phyloP scores from a whole-genome alignment of 2,329 filamentous ascomycete genomes.

The Diatrype stigma region DNA sequence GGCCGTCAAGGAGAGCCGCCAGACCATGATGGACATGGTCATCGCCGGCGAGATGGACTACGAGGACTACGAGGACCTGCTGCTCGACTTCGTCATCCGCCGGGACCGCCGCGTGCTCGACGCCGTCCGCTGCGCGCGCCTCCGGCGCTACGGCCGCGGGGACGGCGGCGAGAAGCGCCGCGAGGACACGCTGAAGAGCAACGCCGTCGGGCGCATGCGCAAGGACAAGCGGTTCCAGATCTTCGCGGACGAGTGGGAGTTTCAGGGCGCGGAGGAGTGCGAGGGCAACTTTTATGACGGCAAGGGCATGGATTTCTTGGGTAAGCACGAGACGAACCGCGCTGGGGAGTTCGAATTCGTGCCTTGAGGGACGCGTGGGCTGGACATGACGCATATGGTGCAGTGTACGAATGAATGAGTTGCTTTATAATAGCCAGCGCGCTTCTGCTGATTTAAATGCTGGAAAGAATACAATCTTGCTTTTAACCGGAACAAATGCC shows the following conservation, averaged over 20 bases:
- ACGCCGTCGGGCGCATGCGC: not conserved
- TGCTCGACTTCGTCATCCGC: not conserved
- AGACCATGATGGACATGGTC: conserved; percentile 1
- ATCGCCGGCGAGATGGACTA: conserved; percentile 1
- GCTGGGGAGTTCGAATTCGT: not conserved
- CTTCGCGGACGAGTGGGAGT: conserved; percentile 1
- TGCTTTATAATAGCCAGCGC: too few relatives aligned
- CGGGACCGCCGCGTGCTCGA: not conserved
- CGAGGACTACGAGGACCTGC: conserved; percentile 1
- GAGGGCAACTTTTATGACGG: conserved; percentile 3
- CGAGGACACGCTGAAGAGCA: not conserved
- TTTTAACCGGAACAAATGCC: too few relatives aligned
- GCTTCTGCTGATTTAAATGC: too few relatives aligned
- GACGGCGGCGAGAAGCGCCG: not conserved
- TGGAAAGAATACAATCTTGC: too few relatives aligned
- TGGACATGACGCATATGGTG: too few relatives aligned
- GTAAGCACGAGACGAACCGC: conserved; percentile 1
- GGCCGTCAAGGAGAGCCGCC: not conserved
- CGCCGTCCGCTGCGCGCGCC: not conserved
- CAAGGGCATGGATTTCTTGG: not conserved
- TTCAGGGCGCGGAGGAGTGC: not conserved
- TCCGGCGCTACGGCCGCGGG: not conserved
- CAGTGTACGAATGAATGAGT: too few relatives aligned
- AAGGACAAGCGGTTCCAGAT: not conserved
- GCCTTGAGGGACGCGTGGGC: not conserved